phyloP scores from a whole-genome alignment of 2,329 filamentous ascomycete species.

The Diplocarpon rosae region DNA sequence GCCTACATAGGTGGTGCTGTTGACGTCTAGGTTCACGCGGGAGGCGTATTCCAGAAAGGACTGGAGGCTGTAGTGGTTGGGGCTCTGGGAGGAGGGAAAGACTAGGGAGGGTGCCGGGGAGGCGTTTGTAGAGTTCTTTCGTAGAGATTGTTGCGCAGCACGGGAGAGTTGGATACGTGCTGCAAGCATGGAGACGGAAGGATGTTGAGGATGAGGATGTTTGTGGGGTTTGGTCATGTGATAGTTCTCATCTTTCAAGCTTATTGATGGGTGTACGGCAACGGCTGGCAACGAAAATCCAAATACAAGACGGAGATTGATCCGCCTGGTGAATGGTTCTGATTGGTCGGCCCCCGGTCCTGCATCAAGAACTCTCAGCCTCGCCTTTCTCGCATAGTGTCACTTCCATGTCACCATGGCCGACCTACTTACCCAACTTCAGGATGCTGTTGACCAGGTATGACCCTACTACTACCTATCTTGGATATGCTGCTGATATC shows the following conservation, averaged over 20 bases:
- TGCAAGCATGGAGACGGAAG: slow-evolving; percentile 15
- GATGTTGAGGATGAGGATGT: slow-evolving; percentile 1
- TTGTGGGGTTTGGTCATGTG: slow-evolving; percentile 1
- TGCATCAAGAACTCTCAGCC: too few relatives aligned
- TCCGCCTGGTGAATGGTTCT: background rate
- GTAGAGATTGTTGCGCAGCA: slow-evolving; percentile 12
- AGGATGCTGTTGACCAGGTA: slow-evolving; percentile 77
- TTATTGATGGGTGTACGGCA: background rate
- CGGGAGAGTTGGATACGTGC: slow-evolving; percentile 14
- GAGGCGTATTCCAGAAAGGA: slow-evolving; percentile 55
- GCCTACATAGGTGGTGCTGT: slow-evolving; percentile 54
- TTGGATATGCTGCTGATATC: background rate
- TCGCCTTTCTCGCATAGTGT: slow-evolving; percentile 1
- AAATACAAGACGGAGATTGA: background rate
- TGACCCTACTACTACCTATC: background rate
- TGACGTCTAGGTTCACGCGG: slow-evolving; percentile 41
- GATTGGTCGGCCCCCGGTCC: background rate
- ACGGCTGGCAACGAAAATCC: too few relatives aligned
- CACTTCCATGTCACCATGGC: slow-evolving; percentile 39
- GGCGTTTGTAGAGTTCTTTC: slow-evolving; percentile 19
- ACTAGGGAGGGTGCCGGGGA: slow-evolving; percentile 20
- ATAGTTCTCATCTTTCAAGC: background rate
- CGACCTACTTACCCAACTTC: slow-evolving; percentile 71
- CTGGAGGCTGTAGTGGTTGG: slow-evolving; percentile 49
- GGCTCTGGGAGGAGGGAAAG: slow-evolving; percentile 36